Base-by-base conservation (phyloP, 768 basidiomycete genomes). In the Lenzites betulinus region DNA sequence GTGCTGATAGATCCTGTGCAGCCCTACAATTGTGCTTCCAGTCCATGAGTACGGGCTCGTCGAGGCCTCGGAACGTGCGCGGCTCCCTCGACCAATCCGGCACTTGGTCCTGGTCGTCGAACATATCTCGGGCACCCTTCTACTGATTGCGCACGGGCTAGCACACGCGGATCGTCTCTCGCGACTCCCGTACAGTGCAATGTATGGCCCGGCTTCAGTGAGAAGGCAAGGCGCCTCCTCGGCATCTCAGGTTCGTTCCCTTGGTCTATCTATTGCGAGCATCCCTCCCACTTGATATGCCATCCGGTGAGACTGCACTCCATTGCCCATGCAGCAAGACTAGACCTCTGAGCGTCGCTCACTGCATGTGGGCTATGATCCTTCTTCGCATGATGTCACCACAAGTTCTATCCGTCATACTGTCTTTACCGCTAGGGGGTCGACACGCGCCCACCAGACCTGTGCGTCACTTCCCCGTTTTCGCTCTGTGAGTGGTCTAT, bases 1-100 rank as follows among this genome's bases (percentile, higher is more conserved):
- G 46, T 28, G 59, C 59, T 60, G 59, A 60, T 60, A 22, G 52
- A 60, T 60, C 53, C 59, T 54, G 59, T 60, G 59, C 59, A 33
- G 26, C 46, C 38, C 39, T 54, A 60, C 38, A 60, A 54, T 60
- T 43, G 52, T 23, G n/a, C 52, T 41, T 54, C 48, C 59, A 50
- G 33, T 43, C 39, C 59, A 54, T 54, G 59, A 42, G 51, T 54
- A 60, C 38, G n/a, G 52, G 25, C 47, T 30, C 35, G 50, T 54
- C 59, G 52, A 60, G 48, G 53, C 50, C 43, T 43, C 26, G 51
- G 43, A 53, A 59, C 51, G 50, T 53, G 50, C 35, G 20, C 23
- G 22, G 50, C 50, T 51, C 47, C 58, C 28, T 8, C n/a, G 18
- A 30, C 57, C 57, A 51, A 51, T 43, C 57, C 49, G 51, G 43